phyloP scores from a whole-genome alignment of 805 yeast species.

The Priceomyces haplophilus region DNA sequence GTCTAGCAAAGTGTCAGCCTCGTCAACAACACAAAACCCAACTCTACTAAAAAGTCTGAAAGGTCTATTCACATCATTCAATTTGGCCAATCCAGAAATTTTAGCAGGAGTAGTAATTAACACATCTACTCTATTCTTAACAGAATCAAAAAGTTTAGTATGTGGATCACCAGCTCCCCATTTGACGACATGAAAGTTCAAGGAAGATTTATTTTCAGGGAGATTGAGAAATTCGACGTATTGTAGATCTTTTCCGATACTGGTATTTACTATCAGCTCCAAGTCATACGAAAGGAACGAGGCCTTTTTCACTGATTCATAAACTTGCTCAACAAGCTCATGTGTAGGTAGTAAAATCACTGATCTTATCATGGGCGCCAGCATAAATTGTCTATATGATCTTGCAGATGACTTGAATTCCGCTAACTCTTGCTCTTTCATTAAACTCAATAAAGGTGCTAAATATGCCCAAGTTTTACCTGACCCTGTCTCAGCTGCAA shows the following conservation, averaged over 20 bases:
- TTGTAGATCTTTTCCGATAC: constrained; percentile 16
- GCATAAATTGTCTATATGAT: constrained; percentile 20
- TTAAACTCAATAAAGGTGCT: constrained; percentile 66
- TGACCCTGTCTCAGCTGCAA: constrained; percentile 96
- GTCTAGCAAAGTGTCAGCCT: constrained; percentile 91
- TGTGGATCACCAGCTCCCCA: constrained; percentile 66
- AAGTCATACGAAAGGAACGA: constrained; percentile 21
- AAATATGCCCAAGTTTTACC: constrained; percentile 95
- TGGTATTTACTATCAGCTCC: constrained; percentile 10
- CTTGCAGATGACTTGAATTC: constrained; percentile 17
- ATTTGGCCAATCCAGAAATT: constrained; percentile 42
- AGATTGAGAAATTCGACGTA: constrained; percentile 21
- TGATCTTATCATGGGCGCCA: constrained; percentile 50
- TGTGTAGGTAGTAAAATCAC: constrained; percentile 86
- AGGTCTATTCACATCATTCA: constrained; percentile 27
- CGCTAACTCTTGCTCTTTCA: constrained; percentile 54
- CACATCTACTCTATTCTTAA: constrained; percentile 63
- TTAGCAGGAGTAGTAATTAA: constrained; percentile 85
- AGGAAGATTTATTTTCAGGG: constrained; percentile 20
- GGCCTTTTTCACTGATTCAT: constrained; percentile 39
- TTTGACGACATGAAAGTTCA: constrained; percentile 48
- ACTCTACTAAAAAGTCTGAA: constrained; percentile 43
- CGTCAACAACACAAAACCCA: constrained; percentile 74
- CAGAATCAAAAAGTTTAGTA: constrained; percentile 45
- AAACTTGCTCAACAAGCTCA: constrained; percentile 82